Base-by-base conservation (phyloP, 108 stramenopile species). In the Cyclotella sp. region DNA sequence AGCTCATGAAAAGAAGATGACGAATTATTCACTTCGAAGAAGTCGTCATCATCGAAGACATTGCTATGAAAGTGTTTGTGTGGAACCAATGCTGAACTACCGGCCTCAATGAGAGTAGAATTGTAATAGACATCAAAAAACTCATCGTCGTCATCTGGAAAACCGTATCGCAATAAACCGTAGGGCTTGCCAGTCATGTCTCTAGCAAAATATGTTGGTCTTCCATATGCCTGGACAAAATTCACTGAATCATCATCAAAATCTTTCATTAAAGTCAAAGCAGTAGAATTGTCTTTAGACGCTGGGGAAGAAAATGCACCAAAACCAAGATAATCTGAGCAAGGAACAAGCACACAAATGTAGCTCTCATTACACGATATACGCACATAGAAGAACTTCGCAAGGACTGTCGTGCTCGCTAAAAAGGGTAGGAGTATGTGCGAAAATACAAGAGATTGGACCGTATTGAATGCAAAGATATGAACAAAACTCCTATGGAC, bases 181-280 rank as follows among this genome's bases (percentile, higher is more conserved):
- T 59, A 67, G 39, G 81, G 81, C 47, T 71, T 82, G 0, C 70
- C 75, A 14, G 22, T 24, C 64, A 82, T 72, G 40, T 55, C 72
- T 6, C 13, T 16, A 44, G 61, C 39, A 44, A 29, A 0, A 34
- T 72, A 82, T 39, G 76, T 51, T 0, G 81, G 81, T 7, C 75
- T 26, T 9, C 81, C 81, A 67, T 82, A 82, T 9, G 66, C 43
- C 53, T 64, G 58, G 9, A 82, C 64, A 26, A 76, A 82, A 22
- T 63, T 11, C 10, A 34, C 66, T 16, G 46, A 34, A 57, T 73
- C 72, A 18, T 82, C 66, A 5, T 47, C 59, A 27, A 27, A 39
- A n/a, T 61, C 60, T 7, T 14, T 15, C 29, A 61, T 30, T 9
- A 61, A 1, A 11, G 15, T 15, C 29, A 61, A 39, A 1, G 60